These are phyloP conservation scores for Croton setiger DNA, from an alignment of 441 rosid species.

Conservation along the genomic window DNA sequence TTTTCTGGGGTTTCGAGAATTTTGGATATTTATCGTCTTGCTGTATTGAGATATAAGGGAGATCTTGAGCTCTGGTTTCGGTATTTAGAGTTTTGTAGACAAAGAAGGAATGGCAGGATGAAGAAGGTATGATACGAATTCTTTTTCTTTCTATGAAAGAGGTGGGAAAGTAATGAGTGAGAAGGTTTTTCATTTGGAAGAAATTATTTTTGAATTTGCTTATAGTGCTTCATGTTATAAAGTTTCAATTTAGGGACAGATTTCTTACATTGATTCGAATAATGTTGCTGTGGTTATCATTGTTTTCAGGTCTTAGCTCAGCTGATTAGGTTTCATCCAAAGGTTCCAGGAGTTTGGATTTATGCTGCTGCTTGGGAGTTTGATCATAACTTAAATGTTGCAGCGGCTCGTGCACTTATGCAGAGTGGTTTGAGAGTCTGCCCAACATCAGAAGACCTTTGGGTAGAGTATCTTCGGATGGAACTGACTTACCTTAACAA, in stretches of 20 bases:
- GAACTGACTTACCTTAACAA: conserved; percentile 86
- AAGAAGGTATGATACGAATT: conserved; percentile 49
- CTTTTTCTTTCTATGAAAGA: background rate
- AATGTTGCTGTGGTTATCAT: background rate
- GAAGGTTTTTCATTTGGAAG: background rate
- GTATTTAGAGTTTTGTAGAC: conserved; percentile 74
- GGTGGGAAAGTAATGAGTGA: background rate
- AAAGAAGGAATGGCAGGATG: conserved; percentile 76
- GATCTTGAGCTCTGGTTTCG: conserved; percentile 83
- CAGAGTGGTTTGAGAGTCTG: conserved; percentile 83
- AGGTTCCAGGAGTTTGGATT: conserved; percentile 85
- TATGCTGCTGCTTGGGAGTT: conserved; percentile 99
- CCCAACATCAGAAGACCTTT: conserved; percentile 72
- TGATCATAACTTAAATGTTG: conserved; percentile 73
- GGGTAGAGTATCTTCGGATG: conserved; percentile 94
- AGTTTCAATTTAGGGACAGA: background rate
- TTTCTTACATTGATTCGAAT: background rate
- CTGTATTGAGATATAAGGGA: conserved; percentile 73
- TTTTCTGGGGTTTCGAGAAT: conserved; percentile 62
- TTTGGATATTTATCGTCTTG: conserved; percentile 60
- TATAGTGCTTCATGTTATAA: background rate
- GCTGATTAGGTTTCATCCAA: conserved; percentile 81
- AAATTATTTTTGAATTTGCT: background rate
- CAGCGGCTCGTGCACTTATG: conserved; percentile 89
- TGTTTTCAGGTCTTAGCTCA: conserved; percentile 68